Conservation (phyloP, 305 asterid genomes). For the Nicotiana rustica region DNA sequence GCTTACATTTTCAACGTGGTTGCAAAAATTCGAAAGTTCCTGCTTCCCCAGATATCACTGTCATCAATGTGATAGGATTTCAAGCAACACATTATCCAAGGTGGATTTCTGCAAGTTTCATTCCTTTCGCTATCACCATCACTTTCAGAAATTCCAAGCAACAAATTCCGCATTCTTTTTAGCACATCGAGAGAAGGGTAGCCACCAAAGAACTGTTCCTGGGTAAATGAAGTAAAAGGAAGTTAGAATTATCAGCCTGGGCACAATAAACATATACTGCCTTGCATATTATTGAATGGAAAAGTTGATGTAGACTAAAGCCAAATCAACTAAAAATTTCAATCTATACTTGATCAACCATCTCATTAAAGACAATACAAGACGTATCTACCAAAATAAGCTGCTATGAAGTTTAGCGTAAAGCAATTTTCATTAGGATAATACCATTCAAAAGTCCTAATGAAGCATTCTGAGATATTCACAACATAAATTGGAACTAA, state of each 20-base stretch:
- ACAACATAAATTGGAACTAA: not conserved
- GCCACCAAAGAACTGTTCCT: constrained; percentile 59
- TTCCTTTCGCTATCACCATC: constrained; percentile 28
- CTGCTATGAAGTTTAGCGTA: not conserved
- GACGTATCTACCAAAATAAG: not conserved
- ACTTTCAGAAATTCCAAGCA: constrained; percentile 58
- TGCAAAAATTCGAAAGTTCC: constrained; percentile 58
- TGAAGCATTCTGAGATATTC: not conserved
- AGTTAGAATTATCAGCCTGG: not conserved
- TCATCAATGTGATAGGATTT: constrained; percentile 56
- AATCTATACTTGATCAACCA: not conserved
- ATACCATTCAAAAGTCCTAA: not conserved
- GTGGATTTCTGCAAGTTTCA: constrained; percentile 56
- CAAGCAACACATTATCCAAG: constrained; percentile 76
- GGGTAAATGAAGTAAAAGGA: not conserved
- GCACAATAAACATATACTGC: not conserved
- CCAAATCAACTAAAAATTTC: not conserved
- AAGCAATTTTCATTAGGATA: not conserved
- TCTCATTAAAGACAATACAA: not conserved
- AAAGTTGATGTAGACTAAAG: not conserved
- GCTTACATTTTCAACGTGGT: constrained; percentile 37
- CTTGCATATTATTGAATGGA: not conserved
- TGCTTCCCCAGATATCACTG: constrained; percentile 64
- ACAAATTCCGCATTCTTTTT: constrained; percentile 50
- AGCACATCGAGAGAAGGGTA: constrained; percentile 48